Percentiles rank a stretch among this genome's conserved stretches.
Evolutionary conservation across 179 eudicot genomes (phyloP).

Genomic region (Beta corolliflora): DNA sequence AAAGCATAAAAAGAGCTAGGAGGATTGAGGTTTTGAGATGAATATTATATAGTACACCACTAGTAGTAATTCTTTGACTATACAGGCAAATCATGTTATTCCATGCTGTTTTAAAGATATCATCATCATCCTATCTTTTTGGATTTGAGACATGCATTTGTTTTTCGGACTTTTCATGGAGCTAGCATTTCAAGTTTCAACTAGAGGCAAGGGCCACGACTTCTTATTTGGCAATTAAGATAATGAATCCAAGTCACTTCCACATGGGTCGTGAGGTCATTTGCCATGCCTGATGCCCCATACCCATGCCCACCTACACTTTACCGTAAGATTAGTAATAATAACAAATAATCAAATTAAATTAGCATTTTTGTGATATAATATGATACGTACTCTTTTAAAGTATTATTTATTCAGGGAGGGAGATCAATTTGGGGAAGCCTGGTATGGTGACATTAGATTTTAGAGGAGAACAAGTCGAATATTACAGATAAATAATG

Average conservation of each 20-base stretch:
- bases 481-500: too few species aligned
- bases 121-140: slow-evolving; percentile 14
- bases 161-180: slow-evolving; percentile 8
- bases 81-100: not conserved
- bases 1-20: too few species aligned
- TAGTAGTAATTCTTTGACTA: too few species aligned
- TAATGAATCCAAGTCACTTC: slow-evolving; percentile 35
- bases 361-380: not conserved
- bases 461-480: not conserved
- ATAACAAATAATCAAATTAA: not conserved
- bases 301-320: slow-evolving; percentile 15
- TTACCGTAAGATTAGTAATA: too few species aligned
- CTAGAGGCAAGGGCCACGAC: slow-evolving; percentile 18
- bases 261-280: slow-evolving; percentile 42
- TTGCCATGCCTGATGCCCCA: slow-evolving; percentile 8
- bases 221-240: slow-evolving; percentile 7
- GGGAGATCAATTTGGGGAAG: not conserved
- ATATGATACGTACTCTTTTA: not conserved
- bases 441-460: not conserved
- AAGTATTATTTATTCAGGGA: not conserved
- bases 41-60: too few species aligned
- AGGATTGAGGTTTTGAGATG: too few species aligned
- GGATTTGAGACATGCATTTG: not conserved
- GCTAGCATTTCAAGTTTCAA: not conserved
- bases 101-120: not conserved